Conservation (phyloP, 305 asterid genomes). For the Solanum hybrid region DNA sequence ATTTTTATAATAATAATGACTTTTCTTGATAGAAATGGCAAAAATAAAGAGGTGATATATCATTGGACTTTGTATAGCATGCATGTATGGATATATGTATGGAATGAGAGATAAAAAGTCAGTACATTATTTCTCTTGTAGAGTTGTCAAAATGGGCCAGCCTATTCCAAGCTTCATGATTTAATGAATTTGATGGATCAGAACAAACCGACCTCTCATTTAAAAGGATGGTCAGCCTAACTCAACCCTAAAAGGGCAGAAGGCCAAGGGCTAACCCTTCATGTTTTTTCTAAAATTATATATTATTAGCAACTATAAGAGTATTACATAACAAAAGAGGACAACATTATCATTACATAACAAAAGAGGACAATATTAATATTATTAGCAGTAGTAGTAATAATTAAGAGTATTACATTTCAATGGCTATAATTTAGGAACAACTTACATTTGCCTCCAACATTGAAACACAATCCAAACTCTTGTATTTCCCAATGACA, state of each 20-base stretch:
- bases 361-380: background rate
- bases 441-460: background rate
- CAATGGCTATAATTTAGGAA: background rate
- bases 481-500: background rate
- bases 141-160: background rate
- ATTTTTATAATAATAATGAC: background rate
- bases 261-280: background rate
- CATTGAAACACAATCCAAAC: background rate
- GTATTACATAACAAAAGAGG: background rate
- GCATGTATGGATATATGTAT: too few relatives aligned
- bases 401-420: background rate
- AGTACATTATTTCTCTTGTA: fast-evolving
- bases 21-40: background rate
- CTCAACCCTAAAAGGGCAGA: background rate
- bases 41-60: background rate
- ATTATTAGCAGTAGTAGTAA: too few relatives aligned
- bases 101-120: background rate
- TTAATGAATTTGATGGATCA: background rate
- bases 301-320: too few relatives aligned
- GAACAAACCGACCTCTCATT: too few relatives aligned
- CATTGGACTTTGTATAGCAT: background rate
- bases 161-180: background rate
- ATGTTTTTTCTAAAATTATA: too few relatives aligned
- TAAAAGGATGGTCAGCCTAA: background rate
- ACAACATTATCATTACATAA: too few relatives aligned